phyloP scores from a whole-genome alignment of 306 rosid genomes.

The Rosa lucieae region DNA sequence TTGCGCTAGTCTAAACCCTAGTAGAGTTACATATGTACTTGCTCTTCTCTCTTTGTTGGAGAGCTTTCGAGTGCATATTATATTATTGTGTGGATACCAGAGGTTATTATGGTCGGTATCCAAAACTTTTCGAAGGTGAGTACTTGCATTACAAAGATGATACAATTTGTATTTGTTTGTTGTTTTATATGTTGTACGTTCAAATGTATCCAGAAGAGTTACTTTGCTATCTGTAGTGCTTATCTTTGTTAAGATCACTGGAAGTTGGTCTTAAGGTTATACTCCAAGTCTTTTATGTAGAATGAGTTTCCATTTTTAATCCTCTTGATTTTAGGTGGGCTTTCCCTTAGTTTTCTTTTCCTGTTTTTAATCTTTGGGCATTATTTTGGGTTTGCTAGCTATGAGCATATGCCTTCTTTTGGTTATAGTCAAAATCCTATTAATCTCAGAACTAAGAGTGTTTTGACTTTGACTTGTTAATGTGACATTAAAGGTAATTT shows the following conservation, averaged over 20 bases:
- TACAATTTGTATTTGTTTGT: neutral
- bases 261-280: neutral
- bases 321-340: neutral
- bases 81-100: neutral
- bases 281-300: neutral
- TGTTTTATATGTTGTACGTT: neutral
- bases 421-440: neutral
- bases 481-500: neutral
- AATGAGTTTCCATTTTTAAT: neutral
- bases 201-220: neutral
- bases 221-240: neutral
- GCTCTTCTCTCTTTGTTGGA: neutral
- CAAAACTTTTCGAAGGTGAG: neutral
- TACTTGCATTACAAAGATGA: neutral
- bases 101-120: neutral
- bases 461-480: neutral
- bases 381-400: neutral
- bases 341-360: neutral
- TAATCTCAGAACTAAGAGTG: neutral
- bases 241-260: neutral
- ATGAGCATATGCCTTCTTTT: neutral
- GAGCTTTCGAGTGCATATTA: neutral
- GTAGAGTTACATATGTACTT: neutral
- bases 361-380: neutral
- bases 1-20: neutral